Base-by-base conservation (phyloP, 805 yeast species). In the Zygosaccharomyces pseudorouxii region DNA sequence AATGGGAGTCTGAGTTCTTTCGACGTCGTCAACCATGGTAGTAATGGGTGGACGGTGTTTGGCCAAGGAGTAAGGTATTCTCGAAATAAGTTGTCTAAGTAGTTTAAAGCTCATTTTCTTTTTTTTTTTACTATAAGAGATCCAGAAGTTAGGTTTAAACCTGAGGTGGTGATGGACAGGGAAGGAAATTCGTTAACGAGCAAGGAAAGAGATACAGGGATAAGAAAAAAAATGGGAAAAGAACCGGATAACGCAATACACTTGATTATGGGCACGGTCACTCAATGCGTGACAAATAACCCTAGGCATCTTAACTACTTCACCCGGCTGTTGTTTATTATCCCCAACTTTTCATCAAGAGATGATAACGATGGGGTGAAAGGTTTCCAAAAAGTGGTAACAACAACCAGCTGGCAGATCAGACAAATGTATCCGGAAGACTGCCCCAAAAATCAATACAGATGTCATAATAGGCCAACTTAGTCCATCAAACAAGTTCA, bases 1-100 rank as follows among this genome's bases (percentile, higher is more conserved):
- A 23, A 64, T 55, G 38, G 69, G 69, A 9, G 55, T 62, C 42
- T 65, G 60, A 16, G 67, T 61, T 37, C 52, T 55, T 6, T 56
- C 57, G 27, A 57, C 16, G 14, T 52, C 54, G 19, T 53, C 56
- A 47, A 57, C 44, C 63, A 57, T 59, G 6, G 37, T 45, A 23
- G 16, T 28, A 11, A 29, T 2, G 14, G 2, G 19, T 14, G 37
- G 44, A 16, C 23, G 36, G 27, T 41, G 29, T 29, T 29, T 41
- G 23, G 28, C 28, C 19, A 41, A 33, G 5, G 36, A n/a, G 14
- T 22, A 41, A 5, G 36, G 9, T 19, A 41, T 20, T 23, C 44
- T 41, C 3, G 20, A 33, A 25, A 22, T 29, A 18, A 28, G 8
- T 10, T 41, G 37, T 5, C 27, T 29, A 4, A 20, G 19, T 29